These are phyloP conservation scores for Dipteronia dyeriana DNA, from an alignment of 345 rosid species.

Conservation along the genomic window DNA sequence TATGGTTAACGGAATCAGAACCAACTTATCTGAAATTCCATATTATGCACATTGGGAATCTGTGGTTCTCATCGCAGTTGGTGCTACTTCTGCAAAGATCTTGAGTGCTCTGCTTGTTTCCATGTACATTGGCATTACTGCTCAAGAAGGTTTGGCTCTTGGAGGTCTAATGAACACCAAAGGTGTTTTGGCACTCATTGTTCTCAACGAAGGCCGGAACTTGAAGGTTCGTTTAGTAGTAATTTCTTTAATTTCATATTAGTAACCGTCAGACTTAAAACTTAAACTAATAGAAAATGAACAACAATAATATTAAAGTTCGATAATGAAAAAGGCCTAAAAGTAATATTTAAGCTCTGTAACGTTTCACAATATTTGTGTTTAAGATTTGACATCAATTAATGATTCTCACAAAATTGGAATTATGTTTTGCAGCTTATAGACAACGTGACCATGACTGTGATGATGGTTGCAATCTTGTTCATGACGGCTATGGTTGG, in stretches of 20 bases:
- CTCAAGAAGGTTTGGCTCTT: constrained; percentile 12
- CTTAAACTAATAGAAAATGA: no score
- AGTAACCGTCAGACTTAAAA: no score
- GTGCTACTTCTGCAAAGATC: constrained; percentile 13
- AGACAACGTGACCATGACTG: background rate
- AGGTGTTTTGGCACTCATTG: constrained; percentile 24
- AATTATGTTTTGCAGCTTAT: background rate
- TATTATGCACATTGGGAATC: background rate
- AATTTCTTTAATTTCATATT: no score
- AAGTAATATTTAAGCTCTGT: no score
- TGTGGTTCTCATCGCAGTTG: background rate
- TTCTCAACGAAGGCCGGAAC: constrained; percentile 22
- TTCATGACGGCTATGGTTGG: constrained; percentile 7
- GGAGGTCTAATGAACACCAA: constrained; percentile 29
- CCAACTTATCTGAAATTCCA: background rate
- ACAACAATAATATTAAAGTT: no score
- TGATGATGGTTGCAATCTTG: background rate
- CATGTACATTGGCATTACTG: background rate
- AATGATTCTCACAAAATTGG: background rate
- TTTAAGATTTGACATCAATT: no score
- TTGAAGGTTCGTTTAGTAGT: constrained; percentile 5
- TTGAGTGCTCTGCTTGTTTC: constrained; percentile 11
- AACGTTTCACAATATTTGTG: no score
- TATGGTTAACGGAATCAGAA: constrained; percentile 15
- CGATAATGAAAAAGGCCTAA: no score